phyloP scores from a whole-genome alignment of 2,329 filamentous ascomycete species.

The Aspergillus luchuensis region DNA sequence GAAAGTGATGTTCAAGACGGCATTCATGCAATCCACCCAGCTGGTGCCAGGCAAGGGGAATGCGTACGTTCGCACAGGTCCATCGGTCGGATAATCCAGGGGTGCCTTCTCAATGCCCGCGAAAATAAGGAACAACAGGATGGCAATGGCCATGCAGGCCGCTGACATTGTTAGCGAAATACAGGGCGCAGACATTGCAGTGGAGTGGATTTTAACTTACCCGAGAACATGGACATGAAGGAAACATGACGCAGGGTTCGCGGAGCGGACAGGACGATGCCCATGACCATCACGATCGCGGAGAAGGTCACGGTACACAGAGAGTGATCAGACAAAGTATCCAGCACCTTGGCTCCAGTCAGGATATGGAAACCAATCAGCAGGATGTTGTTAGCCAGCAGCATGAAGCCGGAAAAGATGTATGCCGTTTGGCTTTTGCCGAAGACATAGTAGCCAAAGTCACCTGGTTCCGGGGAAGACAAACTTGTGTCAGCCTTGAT shows the following conservation, averaged over 20 bases:
- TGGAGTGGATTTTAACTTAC: slow-evolving; percentile 18
- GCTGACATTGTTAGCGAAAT: slow-evolving; percentile 25
- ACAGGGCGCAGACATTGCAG: too few species aligned
- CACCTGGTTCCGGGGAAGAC: background rate
- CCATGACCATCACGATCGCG: slow-evolving; percentile 50
- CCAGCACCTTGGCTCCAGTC: slow-evolving; percentile 53
- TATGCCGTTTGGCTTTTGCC: slow-evolving; percentile 3
- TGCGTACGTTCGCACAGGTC: slow-evolving; percentile 50
- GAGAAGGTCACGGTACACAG: slow-evolving; percentile 54
- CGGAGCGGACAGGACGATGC: slow-evolving; percentile 50
- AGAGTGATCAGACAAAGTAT: slow-evolving; percentile 53
- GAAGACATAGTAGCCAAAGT: slow-evolving; percentile 10
- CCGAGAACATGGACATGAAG: slow-evolving; percentile 55
- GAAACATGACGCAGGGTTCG: slow-evolving; percentile 52
- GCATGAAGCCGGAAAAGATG: slow-evolving; percentile 11
- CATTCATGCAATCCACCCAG: slow-evolving; percentile 53
- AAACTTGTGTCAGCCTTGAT: background rate
- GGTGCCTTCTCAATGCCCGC: slow-evolving; percentile 50
- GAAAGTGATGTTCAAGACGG: slow-evolving; percentile 54
- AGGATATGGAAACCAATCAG: slow-evolving; percentile 55
- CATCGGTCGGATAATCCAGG: slow-evolving; percentile 46
- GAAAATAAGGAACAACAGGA: slow-evolving; percentile 54
- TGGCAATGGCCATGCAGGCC: slow-evolving; percentile 51
- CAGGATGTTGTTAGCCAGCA: slow-evolving; percentile 56
- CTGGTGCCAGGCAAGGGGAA: slow-evolving; percentile 51